Evolutionary conservation across 768 basidiomycete genomes (phyloP), one percentile per base, ranked within the genome.

Genomic region (Ephemerocybe angulata): DNA sequence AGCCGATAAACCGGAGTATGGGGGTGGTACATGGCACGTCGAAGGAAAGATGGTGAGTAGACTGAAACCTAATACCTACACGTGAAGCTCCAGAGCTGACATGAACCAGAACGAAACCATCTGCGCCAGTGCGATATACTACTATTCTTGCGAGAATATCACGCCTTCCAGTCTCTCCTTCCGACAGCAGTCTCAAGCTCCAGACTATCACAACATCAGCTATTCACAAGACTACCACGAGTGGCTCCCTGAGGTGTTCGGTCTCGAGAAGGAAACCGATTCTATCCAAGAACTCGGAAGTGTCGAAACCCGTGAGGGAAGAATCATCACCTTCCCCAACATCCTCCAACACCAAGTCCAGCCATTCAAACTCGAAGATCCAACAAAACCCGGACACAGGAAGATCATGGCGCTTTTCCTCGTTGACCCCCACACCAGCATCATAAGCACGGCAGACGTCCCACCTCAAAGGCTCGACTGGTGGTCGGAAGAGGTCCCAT

Each of bases 331-430:
- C 5, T 74, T 72, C 53, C 72, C 72, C 22, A 74, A 74, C 58
- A 56, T 71, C 28, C 67, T 69, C 19, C 75, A 76, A 56, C 73
- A 76, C 57, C 62, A 61, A 30, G 70, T 75, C 1, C 58, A 62
- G 28, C 65, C 73, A 5, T 77, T 73, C 59, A 52, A 56, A 25
- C 69, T 76, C n/a, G 54, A 42, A 2, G 72, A 76, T 59, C 58
- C 57, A 1, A 66, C 67, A 12, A 70, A 69, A 49, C 71, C 71
- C 3, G 77, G 74, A 2, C 64, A 72, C 53, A 63, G 75, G 43
- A 78, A 72, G 59, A 71, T 77, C 24, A 58, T 77, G 12, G 70
- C 68, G 1, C 59, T 77, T 11, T 73, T 73, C 60, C 68, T 76
- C 31, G 67, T 74, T 42, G 72, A 76, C 50, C 68, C 69, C 1